Base-by-base conservation (phyloP, 495 filamentous ascomycete genomes). In the Letharia columbiana region DNA sequence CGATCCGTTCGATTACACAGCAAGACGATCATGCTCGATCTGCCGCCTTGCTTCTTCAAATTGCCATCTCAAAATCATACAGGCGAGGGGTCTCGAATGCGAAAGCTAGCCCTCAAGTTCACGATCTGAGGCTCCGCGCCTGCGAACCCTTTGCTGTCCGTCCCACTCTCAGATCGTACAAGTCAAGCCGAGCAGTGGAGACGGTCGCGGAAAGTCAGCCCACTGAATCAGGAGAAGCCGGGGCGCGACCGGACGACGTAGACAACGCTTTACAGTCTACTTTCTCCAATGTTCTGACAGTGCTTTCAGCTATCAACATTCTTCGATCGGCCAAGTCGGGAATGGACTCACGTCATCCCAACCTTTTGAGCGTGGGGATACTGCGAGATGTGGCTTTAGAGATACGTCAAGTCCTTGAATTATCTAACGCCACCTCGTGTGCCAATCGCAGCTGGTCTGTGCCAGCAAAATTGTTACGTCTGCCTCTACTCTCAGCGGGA, bases 1-100 rank as follows among this genome's bases (percentile, higher is more conserved):
- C 78, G 2, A 78, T 77, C 2, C 71, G 72, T 33, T 81, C 81
- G 44, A 68, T 81, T 35, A 80, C 79, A 3, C 71, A 69, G 37
- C 71, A 75, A 39, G 76, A 78, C 66, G 61, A 67, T 8, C 68
- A 80, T 40, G 76, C 66, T 56, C 71, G 72, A 17, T 70, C 75
- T 23, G 79, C 80, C 12, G 75, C 72, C 3, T 64, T 69, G 11
- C 67, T 81, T 23, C 75, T 83, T n/a, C 75, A 80, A 61, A 72
- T 74, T 18, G 76, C 77, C 2, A 65, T 80, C 11, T 63, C 62
- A 11, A 62, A n/a, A 42, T 65, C 62, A 23, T 68, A 63, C 35
- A 61, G 7, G 54, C 54, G 33, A 61, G 2, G 12, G 13, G 28
- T 8, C 6, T 18, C 28, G 39, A 41, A 39, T n/a, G 33, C 44